phyloP scores from a whole-genome alignment of 805 yeast species.

The Metschnikowia lunata region DNA sequence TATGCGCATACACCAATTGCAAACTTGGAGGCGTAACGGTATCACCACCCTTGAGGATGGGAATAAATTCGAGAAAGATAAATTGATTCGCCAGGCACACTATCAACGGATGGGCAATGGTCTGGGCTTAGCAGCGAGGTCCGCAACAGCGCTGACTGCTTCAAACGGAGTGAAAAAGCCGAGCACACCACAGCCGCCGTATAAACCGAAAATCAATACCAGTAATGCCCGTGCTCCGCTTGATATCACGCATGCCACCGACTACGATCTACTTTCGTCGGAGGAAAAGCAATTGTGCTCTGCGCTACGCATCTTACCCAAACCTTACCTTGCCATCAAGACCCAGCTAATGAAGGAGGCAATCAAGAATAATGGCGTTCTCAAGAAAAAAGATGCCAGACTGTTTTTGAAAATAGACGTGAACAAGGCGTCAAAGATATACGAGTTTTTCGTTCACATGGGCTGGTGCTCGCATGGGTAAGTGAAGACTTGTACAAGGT shows the following conservation, averaged over 20 bases:
- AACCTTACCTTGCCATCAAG: conserved; percentile 90
- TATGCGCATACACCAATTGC: conserved; percentile 80
- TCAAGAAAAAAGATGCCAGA: conserved; percentile 82
- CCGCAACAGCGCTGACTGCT: conserved; percentile 7
- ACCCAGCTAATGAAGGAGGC: conserved; percentile 86
- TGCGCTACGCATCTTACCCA: conserved; percentile 79
- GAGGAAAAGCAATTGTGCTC: conserved; percentile 87
- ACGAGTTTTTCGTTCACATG: conserved; percentile 89
- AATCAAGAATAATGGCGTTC: conserved; percentile 73
- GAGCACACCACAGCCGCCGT: conserved; percentile 37
- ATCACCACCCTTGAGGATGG: conserved; percentile 82
- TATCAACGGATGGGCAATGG: conserved; percentile 52
- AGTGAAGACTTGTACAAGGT: neutral
- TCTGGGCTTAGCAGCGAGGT: conserved; percentile 19
- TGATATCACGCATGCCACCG: conserved; percentile 75
- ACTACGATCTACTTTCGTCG: conserved; percentile 74
- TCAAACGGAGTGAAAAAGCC: conserved; percentile 18
- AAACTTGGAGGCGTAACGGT: conserved; percentile 91
- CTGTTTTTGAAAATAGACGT: conserved; percentile 83
- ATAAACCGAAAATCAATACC: conserved; percentile 39
- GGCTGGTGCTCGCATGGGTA: conserved; percentile 65
- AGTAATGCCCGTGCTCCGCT: conserved; percentile 44
- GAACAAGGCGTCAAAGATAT: conserved; percentile 78
- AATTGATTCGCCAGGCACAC: conserved; percentile 59
- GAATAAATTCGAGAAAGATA: conserved; percentile 81